Evolutionary conservation across 768 basidiomycete genomes (phyloP).

Genomic region (Jaapia argillacea): DNA sequence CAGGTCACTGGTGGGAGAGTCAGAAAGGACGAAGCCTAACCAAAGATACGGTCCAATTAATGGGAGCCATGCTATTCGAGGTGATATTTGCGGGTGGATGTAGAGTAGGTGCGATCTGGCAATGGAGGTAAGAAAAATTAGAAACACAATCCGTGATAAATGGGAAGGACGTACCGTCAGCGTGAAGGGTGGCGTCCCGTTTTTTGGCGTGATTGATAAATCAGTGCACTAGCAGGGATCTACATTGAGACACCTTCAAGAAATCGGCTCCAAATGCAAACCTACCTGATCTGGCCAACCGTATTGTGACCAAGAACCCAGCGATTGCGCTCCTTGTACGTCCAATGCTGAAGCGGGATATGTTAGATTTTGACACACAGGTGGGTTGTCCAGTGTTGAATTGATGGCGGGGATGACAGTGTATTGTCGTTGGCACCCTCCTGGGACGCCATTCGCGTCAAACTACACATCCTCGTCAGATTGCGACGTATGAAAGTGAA

Average conservation of each 20-base stretch:
- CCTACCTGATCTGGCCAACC: conserved; percentile 49
- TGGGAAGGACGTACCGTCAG: conserved; percentile 32
- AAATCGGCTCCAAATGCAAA: neutral
- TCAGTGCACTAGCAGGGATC: conserved; percentile 39
- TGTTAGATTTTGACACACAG: conserved; percentile 43
- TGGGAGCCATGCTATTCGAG: conserved; percentile 24
- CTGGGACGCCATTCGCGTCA: conserved; percentile 44
- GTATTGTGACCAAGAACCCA: conserved; percentile 45
- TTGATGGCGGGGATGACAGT: conserved; percentile 38
- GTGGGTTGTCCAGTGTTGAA: conserved; percentile 19
- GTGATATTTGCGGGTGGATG: conserved; percentile 55
- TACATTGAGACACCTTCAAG: neutral
- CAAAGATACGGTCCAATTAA: conserved; percentile 50
- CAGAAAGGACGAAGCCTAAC: conserved; percentile 8
- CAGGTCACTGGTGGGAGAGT: conserved; percentile 13
- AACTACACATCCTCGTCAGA: conserved; percentile 28
- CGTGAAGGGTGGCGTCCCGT: conserved; percentile 51
- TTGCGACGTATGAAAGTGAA: neutral
- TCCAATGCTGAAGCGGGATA: conserved; percentile 30
- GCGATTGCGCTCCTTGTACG: conserved; percentile 30
- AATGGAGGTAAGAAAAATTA: too few species aligned
- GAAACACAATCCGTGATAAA: neutral
- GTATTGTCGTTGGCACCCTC: conserved; percentile 51
- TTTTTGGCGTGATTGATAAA: conserved; percentile 39
- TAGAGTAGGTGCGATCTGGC: conserved; percentile 46